phyloP scores from a whole-genome alignment of 163 green algal species.

The Volvox carteri region DNA sequence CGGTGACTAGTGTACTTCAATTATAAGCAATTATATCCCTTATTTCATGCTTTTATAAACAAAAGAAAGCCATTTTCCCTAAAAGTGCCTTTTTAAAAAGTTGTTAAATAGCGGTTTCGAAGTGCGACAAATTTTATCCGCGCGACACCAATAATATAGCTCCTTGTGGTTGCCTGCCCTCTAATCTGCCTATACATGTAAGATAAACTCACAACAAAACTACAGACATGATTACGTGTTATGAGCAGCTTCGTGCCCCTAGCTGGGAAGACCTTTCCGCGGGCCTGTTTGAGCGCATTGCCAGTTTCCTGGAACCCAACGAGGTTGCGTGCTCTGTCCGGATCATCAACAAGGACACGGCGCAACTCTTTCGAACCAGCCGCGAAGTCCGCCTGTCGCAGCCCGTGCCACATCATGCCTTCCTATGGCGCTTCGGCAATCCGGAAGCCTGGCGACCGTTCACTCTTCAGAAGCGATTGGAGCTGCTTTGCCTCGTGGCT shows the following conservation, averaged over 20 bases:
- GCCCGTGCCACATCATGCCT: background rate
- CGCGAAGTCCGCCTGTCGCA: background rate
- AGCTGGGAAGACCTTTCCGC: background rate
- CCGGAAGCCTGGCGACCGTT: too few relatives aligned
- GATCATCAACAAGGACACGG: background rate
- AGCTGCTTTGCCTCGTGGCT: too few relatives aligned
- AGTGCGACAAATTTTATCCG: background rate
- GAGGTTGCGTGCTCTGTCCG: background rate
- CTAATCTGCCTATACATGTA: background rate
- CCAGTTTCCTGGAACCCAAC: background rate
- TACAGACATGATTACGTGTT: background rate
- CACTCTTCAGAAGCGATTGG: too few relatives aligned
- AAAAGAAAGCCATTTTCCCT: too few relatives aligned
- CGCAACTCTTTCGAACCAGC: background rate
- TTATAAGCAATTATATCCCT: too few relatives aligned
- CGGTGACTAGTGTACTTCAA: too few relatives aligned
- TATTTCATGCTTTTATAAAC: too few relatives aligned
- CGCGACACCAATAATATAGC: background rate
- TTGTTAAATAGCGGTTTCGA: background rate
- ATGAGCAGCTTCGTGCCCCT: background rate
- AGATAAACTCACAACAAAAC: background rate
- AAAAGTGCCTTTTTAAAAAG: background rate
- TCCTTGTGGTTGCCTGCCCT: background rate
- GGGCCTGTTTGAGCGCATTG: background rate
- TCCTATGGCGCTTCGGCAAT: background rate